A percentile compares a stretch with the other conserved stretches of the same genome.
Conservation (phyloP, 2,329 filamentous ascomycete genomes). For the Diaporthe sp. region DNA sequence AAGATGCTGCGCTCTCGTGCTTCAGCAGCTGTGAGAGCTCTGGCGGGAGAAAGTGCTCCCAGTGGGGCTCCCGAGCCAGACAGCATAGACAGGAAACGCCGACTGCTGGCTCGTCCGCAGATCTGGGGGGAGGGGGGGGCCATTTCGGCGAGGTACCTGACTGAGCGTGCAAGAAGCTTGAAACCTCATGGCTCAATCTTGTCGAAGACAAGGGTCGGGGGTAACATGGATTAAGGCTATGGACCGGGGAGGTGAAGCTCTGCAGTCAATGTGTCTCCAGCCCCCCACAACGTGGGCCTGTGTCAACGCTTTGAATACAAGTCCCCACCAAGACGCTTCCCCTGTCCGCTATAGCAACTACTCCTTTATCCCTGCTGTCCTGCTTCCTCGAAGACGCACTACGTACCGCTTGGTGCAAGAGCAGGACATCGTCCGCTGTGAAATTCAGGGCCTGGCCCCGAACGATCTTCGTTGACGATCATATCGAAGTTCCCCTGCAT, state of each 20-base stretch:
- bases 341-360: constrained; percentile 35
- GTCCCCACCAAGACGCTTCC: constrained; percentile 29
- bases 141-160: constrained; percentile 26
- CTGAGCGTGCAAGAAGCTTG: constrained; percentile 26
- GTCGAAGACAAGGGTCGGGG: constrained; percentile 33
- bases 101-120: constrained; percentile 13
- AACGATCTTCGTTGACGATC: constrained; percentile 35
- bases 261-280: constrained; percentile 36
- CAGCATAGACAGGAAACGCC: constrained; percentile 28
- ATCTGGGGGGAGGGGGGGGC: constrained; percentile 9
- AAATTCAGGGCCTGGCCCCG: constrained; percentile 37
- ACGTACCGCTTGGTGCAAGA: constrained; percentile 36
- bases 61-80: constrained; percentile 13
- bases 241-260: constrained; percentile 31
- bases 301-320: constrained; percentile 33
- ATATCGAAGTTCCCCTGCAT: constrained; percentile 28
- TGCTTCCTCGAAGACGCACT: constrained; percentile 32
- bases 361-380: constrained; percentile 32
- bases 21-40: constrained; percentile 8
- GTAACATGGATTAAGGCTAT: constrained; percentile 35
- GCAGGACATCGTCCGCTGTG: constrained; percentile 33
- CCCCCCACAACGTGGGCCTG: constrained; percentile 36
- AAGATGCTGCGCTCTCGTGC: neutral
- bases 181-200: constrained; percentile 30
- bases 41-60: constrained; percentile 20